Percentiles rank a stretch among this genome's conserved stretches.
phyloP scores from a whole-genome alignment of 768 basidiomycete genomes.

The Suillus subalutaceus region DNA sequence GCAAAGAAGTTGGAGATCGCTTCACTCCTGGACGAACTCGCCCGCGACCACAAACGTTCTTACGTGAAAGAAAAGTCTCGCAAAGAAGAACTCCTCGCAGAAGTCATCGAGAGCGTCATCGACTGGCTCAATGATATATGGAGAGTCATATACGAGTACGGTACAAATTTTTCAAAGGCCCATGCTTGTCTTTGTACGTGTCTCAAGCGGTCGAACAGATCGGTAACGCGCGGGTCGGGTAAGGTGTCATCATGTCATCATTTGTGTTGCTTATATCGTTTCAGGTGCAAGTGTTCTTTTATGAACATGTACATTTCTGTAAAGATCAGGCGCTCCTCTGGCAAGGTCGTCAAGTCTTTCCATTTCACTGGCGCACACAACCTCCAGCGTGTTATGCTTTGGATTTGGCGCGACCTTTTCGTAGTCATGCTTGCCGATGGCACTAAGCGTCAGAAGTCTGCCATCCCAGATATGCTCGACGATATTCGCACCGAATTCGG shows the following conservation, averaged over 20 bases:
- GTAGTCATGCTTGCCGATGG: constrained; percentile 52
- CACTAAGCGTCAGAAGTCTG: constrained; percentile 28
- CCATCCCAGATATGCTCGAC: constrained; percentile 56
- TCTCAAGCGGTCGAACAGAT: constrained; percentile 51
- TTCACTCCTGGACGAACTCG: constrained; percentile 52
- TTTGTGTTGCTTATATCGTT: constrained; percentile 11
- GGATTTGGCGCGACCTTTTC: constrained; percentile 75
- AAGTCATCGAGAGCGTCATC: constrained; percentile 56
- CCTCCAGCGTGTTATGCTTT: constrained; percentile 50
- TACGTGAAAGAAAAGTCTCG: constrained; percentile 56
- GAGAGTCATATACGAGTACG: constrained; percentile 61
- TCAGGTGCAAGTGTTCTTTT: constrained; percentile 59
- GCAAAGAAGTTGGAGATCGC: constrained; percentile 59
- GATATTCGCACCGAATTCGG: constrained; percentile 57
- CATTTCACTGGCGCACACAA: constrained; percentile 49
- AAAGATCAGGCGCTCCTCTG: constrained; percentile 44
- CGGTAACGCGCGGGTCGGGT: constrained; percentile 39
- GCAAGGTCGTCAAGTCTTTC: constrained; percentile 52
- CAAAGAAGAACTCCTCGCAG: constrained; percentile 55
- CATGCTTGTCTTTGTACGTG: constrained; percentile 60
- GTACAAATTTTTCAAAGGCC: constrained; percentile 50
- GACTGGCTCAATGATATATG: constrained; percentile 69
- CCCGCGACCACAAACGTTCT: constrained; percentile 54
- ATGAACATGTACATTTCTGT: constrained; percentile 50
- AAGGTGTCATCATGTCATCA: constrained; percentile 27